phyloP scores from a whole-genome alignment of 495 filamentous ascomycete species.

The Tricharina praecox region DNA sequence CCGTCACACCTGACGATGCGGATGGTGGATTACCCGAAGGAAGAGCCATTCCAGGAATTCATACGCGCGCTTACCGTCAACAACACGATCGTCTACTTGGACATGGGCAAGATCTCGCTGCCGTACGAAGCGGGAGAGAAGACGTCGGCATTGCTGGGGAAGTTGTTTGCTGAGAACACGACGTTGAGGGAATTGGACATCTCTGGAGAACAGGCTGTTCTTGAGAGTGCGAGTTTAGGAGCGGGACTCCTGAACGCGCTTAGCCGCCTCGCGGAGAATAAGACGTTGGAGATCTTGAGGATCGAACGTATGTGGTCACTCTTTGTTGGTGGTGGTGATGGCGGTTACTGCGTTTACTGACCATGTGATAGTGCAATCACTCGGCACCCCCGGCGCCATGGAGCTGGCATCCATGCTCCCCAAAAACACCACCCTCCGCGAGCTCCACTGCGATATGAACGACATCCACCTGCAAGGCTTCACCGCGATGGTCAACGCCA shows the following conservation, averaged over 20 bases:
- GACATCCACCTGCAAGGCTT: slow-evolving; percentile 63
- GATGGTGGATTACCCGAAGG: slow-evolving; percentile 56
- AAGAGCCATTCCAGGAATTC: slow-evolving; percentile 46
- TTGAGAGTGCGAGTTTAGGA: slow-evolving; percentile 69
- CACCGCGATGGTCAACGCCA: slow-evolving; percentile 55
- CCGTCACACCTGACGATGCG: slow-evolving; percentile 62
- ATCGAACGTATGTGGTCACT: slow-evolving; percentile 43
- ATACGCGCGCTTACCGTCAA: slow-evolving; percentile 56
- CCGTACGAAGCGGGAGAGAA: slow-evolving; percentile 59
- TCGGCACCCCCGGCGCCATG: slow-evolving; percentile 40
- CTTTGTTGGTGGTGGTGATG: not conserved
- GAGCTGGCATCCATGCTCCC: slow-evolving; percentile 62
- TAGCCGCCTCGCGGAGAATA: slow-evolving; percentile 58
- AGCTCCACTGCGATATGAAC: slow-evolving; percentile 63
- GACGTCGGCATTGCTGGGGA: slow-evolving; percentile 54
- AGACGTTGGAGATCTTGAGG: slow-evolving; percentile 51
- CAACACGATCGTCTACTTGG: slow-evolving; percentile 56
- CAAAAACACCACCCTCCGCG: slow-evolving; percentile 44
- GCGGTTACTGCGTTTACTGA: slow-evolving; percentile 6
- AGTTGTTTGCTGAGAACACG: slow-evolving; percentile 61
- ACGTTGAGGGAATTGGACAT: slow-evolving; percentile 67
- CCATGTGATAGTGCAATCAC: slow-evolving; percentile 21
- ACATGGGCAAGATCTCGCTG: slow-evolving; percentile 74
- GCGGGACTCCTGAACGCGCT: slow-evolving; percentile 65
- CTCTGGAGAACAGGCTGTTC: slow-evolving; percentile 72